Base-by-base conservation (phyloP, 164 flowering plant species). In the Vitis amurensis region DNA sequence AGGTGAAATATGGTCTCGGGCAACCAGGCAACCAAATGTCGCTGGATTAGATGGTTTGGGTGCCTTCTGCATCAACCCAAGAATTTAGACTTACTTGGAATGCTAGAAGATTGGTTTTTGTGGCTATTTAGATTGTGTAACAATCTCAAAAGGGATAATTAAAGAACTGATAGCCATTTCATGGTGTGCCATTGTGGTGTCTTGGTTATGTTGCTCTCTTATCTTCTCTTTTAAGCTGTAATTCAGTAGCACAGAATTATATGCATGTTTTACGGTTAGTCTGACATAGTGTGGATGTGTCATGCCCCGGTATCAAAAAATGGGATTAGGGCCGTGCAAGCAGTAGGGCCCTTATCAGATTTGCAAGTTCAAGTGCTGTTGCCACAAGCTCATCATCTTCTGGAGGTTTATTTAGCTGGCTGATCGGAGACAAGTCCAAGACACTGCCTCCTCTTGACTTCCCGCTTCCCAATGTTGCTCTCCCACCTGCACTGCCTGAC, bases 401-500 rank as follows among this genome's bases (percentile, higher is more conserved):
- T 2, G 89, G 88, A 8, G 92, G 95, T 27, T 55, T 91, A 19
- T 90, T 93, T 48, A 76, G 91, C 67, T 93, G 98, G 98, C 78
- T 93, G 23, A 82, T 84, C 9, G 98, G 96, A 1, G 94, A 71
- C 19, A n/a, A 63, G 11, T 59, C 96, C 37, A 79, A 64, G 17
- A 37, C 88, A 19, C 55, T 69, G 9, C 83, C 94, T 63, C 85
- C 97, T 12, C 78, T 91, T 47, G 87, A 87, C 66, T 78, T 83
- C 57, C 92, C 99, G 5, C 89, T 93, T 59, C 78, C 82, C 12
- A 97, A 81, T 55, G 86, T 91, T 52, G 60, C 73, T 0, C 75
- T 84, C 13, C 89, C 97, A 12, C 90, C 94, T 64, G 67, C 93
- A 16, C 78, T 95, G 49, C 98, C 97, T 3, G 98, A 95, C 73